Conservation (phyloP, 2,329 filamentous ascomycete genomes). For the Piedraia hortae region DNA sequence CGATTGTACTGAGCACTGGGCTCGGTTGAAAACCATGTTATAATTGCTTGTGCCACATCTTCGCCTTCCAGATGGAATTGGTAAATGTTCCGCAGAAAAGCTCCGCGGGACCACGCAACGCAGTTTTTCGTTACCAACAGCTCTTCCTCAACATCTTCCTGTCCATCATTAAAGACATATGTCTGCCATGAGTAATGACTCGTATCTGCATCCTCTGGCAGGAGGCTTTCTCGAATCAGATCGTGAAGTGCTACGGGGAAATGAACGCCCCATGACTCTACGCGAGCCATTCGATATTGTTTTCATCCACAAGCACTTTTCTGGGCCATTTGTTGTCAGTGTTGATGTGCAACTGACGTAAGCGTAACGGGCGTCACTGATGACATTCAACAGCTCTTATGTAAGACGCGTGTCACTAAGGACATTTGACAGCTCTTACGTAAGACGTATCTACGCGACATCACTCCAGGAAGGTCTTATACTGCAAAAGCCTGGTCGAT, state of each 20-base stretch:
- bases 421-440: too few relatives aligned
- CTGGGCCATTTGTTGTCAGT: background rate
- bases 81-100: slow-evolving; percentile 61
- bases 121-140: slow-evolving; percentile 45
- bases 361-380: slow-evolving; percentile 1
- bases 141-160: slow-evolving; percentile 39
- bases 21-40: slow-evolving; percentile 40
- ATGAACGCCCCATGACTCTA: slow-evolving; percentile 77
- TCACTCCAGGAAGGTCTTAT: too few relatives aligned
- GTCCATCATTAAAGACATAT: slow-evolving; percentile 16
- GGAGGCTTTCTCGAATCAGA: slow-evolving; percentile 52
- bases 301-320: background rate
- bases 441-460: too few relatives aligned
- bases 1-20: background rate
- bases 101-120: slow-evolving; percentile 74
- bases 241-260: slow-evolving; percentile 61
- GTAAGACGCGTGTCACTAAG: too few relatives aligned
- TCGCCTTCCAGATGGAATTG: slow-evolving; percentile 71
- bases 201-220: slow-evolving; percentile 37
- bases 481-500: too few relatives aligned
- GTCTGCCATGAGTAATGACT: slow-evolving; percentile 54
- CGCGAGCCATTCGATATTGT: slow-evolving; percentile 43
- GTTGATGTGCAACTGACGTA: slow-evolving; percentile 1
- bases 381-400: too few relatives aligned
- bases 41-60: slow-evolving; percentile 54